These are phyloP conservation scores for Sordariomycetes sp. DNA, from an alignment of 2,329 filamentous ascomycete genomes.

Conservation along the genomic window DNA sequence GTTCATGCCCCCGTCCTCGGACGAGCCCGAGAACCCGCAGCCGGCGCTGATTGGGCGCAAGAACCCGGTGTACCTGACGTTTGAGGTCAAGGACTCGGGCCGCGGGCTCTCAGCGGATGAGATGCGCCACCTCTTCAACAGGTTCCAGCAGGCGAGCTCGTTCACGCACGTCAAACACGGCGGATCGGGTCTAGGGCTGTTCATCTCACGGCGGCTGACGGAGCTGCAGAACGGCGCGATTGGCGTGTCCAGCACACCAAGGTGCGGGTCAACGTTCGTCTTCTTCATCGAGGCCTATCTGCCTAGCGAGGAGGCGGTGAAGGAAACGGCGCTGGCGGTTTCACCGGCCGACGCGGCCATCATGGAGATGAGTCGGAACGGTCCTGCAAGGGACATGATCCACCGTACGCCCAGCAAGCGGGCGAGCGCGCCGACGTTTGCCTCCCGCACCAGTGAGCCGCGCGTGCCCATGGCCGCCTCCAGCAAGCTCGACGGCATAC, in stretches of 20 bases:
- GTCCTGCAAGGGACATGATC: neutral
- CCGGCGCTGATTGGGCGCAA: neutral
- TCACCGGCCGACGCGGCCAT: neutral
- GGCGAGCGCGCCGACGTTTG: neutral
- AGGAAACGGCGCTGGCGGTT: constrained; percentile 25
- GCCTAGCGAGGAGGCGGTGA: constrained; percentile 26
- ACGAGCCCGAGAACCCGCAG: constrained; percentile 9
- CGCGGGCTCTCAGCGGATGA: constrained; percentile 62
- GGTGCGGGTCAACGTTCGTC: constrained; percentile 63
- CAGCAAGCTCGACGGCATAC: constrained; percentile 26
- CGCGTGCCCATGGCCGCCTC: neutral
- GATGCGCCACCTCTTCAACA: constrained; percentile 64
- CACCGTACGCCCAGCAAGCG: constrained; percentile 2
- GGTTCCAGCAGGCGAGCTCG: constrained; percentile 69
- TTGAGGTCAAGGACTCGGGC: constrained; percentile 69
- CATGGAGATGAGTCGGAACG: neutral
- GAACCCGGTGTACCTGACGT: constrained; percentile 53
- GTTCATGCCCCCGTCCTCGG: constrained; percentile 38
- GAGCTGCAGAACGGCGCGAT: constrained; percentile 75
- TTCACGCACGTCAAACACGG: constrained; percentile 71
- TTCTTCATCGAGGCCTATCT: constrained; percentile 58
- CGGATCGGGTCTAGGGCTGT: constrained; percentile 67
- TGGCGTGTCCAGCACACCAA: constrained; percentile 57
- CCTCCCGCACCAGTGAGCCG: neutral
- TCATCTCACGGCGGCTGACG: constrained; percentile 69